Evolutionary conservation across 2,329 filamentous ascomycete species (phyloP).

Genomic region (Fusarium chuoi): DNA sequence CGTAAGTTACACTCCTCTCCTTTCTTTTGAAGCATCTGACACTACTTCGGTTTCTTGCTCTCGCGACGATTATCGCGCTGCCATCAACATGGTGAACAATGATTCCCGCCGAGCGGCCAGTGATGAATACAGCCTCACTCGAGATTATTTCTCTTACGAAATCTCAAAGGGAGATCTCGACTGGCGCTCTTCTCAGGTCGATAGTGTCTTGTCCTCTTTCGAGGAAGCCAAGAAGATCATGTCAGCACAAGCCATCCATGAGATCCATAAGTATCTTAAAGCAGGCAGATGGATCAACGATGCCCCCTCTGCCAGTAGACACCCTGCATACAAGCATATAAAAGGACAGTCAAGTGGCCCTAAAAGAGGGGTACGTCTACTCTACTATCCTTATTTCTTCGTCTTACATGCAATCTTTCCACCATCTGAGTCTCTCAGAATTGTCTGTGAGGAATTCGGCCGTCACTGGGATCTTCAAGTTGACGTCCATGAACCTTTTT

Average conservation of each 20-base stretch:
- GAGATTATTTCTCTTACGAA: background rate
- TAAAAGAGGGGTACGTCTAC: accelerated
- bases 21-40: background rate
- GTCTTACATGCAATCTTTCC: background rate
- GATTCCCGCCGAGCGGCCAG: accelerated
- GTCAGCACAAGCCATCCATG: background rate
- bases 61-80: background rate
- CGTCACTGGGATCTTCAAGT: background rate
- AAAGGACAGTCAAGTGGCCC: background rate
- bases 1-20: background rate
- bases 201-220: background rate
- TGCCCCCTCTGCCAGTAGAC: background rate
- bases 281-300: background rate
- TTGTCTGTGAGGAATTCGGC: accelerated
- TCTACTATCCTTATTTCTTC: background rate
- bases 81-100: background rate
- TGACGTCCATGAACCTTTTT: accelerated
- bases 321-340: accelerated
- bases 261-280: background rate
- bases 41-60: background rate
- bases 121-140: background rate
- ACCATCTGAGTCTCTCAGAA: background rate
- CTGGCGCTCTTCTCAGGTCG: background rate
- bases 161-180: accelerated
- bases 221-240: background rate